Percentiles rank a stretch among this genome's conserved stretches.
Evolutionary conservation across 2,329 filamentous ascomycete genomes (phyloP).

Genomic region (Metarhizium sp.): DNA sequence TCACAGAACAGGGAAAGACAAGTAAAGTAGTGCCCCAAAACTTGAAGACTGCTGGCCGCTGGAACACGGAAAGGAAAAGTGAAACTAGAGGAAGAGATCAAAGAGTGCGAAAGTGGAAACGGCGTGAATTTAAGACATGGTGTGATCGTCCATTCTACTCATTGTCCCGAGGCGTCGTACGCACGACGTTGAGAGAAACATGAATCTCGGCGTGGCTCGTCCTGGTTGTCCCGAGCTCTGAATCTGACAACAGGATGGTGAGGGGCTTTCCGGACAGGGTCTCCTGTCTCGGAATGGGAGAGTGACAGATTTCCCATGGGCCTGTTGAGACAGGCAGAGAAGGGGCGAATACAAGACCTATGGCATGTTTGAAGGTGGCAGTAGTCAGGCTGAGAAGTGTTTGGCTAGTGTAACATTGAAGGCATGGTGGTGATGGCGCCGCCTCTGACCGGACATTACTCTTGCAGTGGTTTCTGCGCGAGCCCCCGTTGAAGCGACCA

Average conservation of each 20-base stretch:
- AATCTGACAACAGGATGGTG: neutral
- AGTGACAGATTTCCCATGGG: neutral
- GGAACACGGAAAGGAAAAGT: neutral
- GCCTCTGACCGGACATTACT: neutral
- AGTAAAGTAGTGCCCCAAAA: neutral
- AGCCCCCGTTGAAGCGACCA: neutral
- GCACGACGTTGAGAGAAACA: neutral
- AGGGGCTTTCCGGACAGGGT: neutral
- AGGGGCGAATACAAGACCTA: neutral
- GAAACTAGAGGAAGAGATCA: neutral
- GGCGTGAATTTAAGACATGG: neutral
- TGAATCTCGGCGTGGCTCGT: neutral
- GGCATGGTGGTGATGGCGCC: constrained; percentile 5
- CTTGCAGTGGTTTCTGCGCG: neutral
- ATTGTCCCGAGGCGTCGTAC: neutral
- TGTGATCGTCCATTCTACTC: neutral
- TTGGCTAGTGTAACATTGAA: neutral
- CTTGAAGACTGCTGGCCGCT: neutral
- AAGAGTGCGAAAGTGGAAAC: neutral
- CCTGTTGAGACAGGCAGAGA: neutral
- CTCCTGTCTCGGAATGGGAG: neutral
- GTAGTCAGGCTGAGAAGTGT: neutral
- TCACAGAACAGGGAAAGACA: neutral
- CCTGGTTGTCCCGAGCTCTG: neutral
- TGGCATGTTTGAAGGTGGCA: neutral